Percentiles rank a stretch among this genome's conserved stretches.
These are phyloP conservation scores for Rhodotorula sp. DNA, from an alignment of 1,284 basidiomycete species.

Conservation along the genomic window DNA sequence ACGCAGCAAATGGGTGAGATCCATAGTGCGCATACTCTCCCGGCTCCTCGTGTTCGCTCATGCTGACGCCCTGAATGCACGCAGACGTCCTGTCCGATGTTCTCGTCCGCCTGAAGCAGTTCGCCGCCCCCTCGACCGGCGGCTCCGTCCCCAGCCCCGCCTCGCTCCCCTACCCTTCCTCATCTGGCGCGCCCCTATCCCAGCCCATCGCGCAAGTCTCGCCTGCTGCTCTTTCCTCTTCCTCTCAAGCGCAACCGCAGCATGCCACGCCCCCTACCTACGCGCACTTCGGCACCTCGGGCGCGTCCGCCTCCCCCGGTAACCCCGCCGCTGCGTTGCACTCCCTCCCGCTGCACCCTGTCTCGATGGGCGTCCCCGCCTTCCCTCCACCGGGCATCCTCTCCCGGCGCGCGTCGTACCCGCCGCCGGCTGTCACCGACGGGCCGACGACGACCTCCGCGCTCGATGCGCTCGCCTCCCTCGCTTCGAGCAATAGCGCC, in stretches of 20 bases:
- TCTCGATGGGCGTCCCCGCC: neutral
- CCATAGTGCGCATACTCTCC: neutral
- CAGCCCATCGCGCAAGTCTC: neutral
- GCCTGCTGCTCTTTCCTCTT: neutral
- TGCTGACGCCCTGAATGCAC: neutral
- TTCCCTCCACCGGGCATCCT: neutral
- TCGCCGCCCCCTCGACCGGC: neutral
- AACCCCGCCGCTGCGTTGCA: neutral
- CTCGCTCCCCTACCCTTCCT: neutral
- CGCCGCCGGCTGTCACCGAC: neutral
- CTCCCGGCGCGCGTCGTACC: neutral
- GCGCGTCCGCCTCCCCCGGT: neutral
- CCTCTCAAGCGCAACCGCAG: neutral
- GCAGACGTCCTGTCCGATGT: slow-evolving; percentile 7
- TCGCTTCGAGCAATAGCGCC: slow-evolving; percentile 17
- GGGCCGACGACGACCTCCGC: no score
- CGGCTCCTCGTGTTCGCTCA: neutral
- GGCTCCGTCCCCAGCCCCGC: neutral
- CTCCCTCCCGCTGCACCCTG: neutral
- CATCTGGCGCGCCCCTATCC: neutral
- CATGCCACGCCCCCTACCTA: neutral
- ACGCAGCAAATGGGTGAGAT: slow-evolving; percentile 20
- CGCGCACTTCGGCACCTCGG: neutral
- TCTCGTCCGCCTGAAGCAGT: neutral
- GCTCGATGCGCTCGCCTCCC: slow-evolving; percentile 25